Conservation (phyloP, 805 yeast genomes). For the Ogataea sp. region DNA sequence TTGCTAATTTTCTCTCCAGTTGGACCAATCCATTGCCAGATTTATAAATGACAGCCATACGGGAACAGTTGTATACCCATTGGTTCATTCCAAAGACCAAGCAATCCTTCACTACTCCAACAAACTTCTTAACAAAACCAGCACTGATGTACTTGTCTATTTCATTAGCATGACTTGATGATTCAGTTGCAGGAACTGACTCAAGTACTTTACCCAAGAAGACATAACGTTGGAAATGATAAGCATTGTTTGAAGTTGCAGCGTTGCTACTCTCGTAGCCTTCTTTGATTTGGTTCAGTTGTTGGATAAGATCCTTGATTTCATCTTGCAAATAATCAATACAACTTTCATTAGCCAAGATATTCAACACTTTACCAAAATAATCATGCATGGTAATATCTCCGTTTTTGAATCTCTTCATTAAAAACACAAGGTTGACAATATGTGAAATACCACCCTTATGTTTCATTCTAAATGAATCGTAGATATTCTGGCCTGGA, state of each 20-base stretch:
- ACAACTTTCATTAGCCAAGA: conserved; percentile 9
- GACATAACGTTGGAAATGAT: too few species aligned
- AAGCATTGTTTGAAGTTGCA: background rate
- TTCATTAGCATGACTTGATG: too few species aligned
- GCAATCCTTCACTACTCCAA: conserved; percentile 17
- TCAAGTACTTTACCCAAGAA: too few species aligned
- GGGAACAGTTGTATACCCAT: conserved; percentile 15
- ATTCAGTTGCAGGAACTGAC: too few species aligned
- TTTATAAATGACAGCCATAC: conserved; percentile 7
- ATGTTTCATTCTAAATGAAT: conserved; percentile 6
- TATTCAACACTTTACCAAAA: conserved; percentile 8
- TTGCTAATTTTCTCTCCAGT: background rate
- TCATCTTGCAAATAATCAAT: conserved; percentile 13
- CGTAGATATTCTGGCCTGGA: conserved; percentile 1
- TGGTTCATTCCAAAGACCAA: conserved; percentile 16
- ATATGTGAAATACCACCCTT: conserved; percentile 7
- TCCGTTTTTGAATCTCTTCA: conserved; percentile 6
- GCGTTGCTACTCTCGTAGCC: background rate
- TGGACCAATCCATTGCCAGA: background rate
- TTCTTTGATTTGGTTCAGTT: background rate
- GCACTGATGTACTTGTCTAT: conserved; percentile 5
- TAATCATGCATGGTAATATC: conserved; percentile 5
- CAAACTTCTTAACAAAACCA: conserved; percentile 11
- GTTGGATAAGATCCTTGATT: conserved; percentile 5
- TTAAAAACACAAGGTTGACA: conserved; percentile 12